phyloP scores from a whole-genome alignment of 2,329 filamentous ascomycete species.

The Graphium sp. region DNA sequence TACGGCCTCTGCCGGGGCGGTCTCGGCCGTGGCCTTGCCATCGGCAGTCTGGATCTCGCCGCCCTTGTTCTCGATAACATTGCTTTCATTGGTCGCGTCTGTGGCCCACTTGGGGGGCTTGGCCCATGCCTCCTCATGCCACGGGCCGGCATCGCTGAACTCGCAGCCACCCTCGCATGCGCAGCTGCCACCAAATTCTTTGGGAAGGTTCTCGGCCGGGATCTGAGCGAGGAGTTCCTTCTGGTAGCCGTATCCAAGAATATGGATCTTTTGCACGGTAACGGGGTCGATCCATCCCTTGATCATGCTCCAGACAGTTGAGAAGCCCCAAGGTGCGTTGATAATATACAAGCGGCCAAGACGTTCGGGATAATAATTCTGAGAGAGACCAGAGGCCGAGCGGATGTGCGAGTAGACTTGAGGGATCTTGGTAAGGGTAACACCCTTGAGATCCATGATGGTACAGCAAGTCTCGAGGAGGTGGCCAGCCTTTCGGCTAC shows the following conservation, averaged over 20 bases:
- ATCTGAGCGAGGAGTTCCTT: constrained; percentile 73
- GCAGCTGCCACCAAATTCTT: constrained; percentile 71
- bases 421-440: constrained; percentile 64
- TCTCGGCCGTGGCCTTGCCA: too few relatives aligned
- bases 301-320: constrained; percentile 66
- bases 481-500: constrained; percentile 77
- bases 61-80: too few relatives aligned
- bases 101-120: constrained; percentile 46
- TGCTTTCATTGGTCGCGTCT: too few relatives aligned
- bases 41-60: too few relatives aligned
- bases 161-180: constrained; percentile 68
- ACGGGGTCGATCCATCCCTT: constrained; percentile 95
- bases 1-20: too few relatives aligned
- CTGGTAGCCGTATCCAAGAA: constrained; percentile 70
- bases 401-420: constrained; percentile 81
- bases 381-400: constrained; percentile 73
- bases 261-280: constrained; percentile 89
- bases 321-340: constrained; percentile 95
- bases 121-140: constrained; percentile 56
- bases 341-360: constrained; percentile 93
- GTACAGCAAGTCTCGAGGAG: constrained; percentile 96
- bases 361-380: constrained; percentile 98
- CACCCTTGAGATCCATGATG: constrained; percentile 95
- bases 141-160: constrained; percentile 80
- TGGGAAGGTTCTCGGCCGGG: constrained; percentile 77